phyloP scores from a whole-genome alignment of 1,284 basidiomycete species.

The Hortiboletus rubellus region DNA sequence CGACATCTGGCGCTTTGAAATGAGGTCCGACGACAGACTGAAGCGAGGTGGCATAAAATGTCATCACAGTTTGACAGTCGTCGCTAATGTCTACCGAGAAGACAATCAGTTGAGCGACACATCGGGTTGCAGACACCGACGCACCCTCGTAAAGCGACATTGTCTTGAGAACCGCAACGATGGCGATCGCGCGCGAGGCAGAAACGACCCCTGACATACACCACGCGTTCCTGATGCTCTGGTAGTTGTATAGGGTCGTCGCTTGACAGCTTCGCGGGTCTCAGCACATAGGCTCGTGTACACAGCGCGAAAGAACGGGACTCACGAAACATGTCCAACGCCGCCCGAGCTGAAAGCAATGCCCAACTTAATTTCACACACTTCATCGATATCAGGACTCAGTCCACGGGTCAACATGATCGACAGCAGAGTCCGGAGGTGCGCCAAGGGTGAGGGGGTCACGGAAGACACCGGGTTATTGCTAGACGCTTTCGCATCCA shows the following conservation, averaged over 20 bases:
- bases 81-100: conserved; percentile 58
- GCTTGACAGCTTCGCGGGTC: conserved; percentile 24
- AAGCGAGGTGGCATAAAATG: conserved; percentile 76
- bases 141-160: conserved; percentile 73
- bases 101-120: neutral
- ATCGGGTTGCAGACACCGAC: neutral
- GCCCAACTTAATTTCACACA: conserved; percentile 55
- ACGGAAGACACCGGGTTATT: conserved; percentile 32
- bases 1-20: conserved; percentile 69
- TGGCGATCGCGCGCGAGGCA: conserved; percentile 65
- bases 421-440: conserved; percentile 49
- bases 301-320: neutral
- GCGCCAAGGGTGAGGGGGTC: conserved; percentile 45
- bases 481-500: conserved; percentile 50
- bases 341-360: conserved; percentile 38
- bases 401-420: conserved; percentile 52
- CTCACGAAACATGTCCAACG: conserved; percentile 55
- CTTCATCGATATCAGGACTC: conserved; percentile 60
- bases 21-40: conserved; percentile 54
- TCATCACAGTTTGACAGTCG: conserved; percentile 66
- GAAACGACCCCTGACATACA: conserved; percentile 68
- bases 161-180: conserved; percentile 67
- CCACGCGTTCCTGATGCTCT: conserved; percentile 54
- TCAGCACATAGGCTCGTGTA: neutral
- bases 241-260: conserved; percentile 45